These are phyloP conservation scores for Nitzschia inconspicua DNA, from an alignment of 108 stramenopile genomes.

Conservation along the genomic window DNA sequence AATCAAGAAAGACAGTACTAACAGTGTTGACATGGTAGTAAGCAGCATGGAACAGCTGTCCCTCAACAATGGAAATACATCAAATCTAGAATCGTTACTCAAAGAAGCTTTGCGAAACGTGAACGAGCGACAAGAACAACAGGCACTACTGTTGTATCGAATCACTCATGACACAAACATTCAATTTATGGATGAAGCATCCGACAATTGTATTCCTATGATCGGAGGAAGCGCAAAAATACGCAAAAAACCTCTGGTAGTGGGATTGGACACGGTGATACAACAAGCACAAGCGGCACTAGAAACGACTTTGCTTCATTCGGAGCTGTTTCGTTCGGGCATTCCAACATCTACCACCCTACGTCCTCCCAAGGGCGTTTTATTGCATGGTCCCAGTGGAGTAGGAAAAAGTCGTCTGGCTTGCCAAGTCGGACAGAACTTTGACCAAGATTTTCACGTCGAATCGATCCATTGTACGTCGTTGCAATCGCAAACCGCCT, in stretches of 20 bases:
- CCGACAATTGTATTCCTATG: background rate
- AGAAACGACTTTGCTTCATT: slow-evolving; percentile 48
- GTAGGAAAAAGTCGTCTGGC: slow-evolving; percentile 68
- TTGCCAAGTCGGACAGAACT: slow-evolving; percentile 41
- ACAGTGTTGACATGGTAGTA: background rate
- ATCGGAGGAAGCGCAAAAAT: background rate
- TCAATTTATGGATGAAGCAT: background rate
- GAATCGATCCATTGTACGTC: slow-evolving; percentile 55
- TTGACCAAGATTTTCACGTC: slow-evolving; percentile 33
- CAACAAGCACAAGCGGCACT: slow-evolving; percentile 45
- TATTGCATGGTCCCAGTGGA: slow-evolving; percentile 79
- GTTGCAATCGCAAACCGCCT: slow-evolving; percentile 59
- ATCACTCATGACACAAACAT: slow-evolving; percentile 15
- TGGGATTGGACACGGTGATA: slow-evolving; percentile 59
- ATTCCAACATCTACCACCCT: slow-evolving; percentile 8
- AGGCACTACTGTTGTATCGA: slow-evolving; percentile 1
- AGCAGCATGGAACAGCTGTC: slow-evolving; percentile 3
- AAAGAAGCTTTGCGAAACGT: background rate
- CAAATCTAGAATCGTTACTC: background rate
- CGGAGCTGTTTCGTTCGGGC: slow-evolving; percentile 43
- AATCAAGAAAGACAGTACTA: background rate
- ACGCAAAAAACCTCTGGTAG: slow-evolving; percentile 30
- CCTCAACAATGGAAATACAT: background rate
- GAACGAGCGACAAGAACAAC: background rate
- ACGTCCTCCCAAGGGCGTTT: slow-evolving; percentile 62